These are phyloP conservation scores for Giardia muris DNA, from an alignment of 208 protist genomes.

Conservation along the genomic window DNA sequence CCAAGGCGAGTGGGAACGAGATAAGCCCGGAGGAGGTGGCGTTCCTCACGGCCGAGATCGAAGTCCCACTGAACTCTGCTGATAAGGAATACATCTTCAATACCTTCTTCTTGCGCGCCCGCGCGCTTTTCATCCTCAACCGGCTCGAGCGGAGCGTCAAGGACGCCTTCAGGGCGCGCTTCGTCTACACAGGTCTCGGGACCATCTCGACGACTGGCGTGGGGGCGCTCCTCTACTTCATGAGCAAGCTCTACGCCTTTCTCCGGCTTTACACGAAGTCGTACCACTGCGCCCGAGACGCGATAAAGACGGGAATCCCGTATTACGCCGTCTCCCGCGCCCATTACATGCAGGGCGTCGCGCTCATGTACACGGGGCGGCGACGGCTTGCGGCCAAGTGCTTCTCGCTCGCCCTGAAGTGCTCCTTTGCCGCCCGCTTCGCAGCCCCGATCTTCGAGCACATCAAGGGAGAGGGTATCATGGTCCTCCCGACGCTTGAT, in stretches of 20 bases:
- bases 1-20: background rate
- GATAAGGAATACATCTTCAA: constrained; percentile 11
- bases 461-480: background rate
- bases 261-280: constrained; percentile 19
- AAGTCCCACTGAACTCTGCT: background rate
- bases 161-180: background rate
- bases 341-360: constrained; percentile 17
- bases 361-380: constrained; percentile 3
- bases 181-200: background rate
- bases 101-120: constrained; percentile 5
- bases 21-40: background rate
- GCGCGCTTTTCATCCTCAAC: background rate
- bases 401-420: background rate
- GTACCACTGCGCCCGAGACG: constrained; percentile 18
- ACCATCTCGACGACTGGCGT: constrained; percentile 8
- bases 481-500: background rate
- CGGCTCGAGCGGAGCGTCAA: background rate
- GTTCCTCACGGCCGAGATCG: background rate
- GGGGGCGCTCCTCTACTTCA: background rate
- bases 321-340: background rate
- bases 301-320: background rate
- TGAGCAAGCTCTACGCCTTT: constrained; percentile 9
- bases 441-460: background rate
- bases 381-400: constrained; percentile 10
- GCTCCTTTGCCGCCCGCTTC: background rate